A percentile compares a stretch with the other conserved stretches of the same genome.
Conservation (phyloP, 1,284 basidiomycete species). For the Malassezia sp. region DNA sequence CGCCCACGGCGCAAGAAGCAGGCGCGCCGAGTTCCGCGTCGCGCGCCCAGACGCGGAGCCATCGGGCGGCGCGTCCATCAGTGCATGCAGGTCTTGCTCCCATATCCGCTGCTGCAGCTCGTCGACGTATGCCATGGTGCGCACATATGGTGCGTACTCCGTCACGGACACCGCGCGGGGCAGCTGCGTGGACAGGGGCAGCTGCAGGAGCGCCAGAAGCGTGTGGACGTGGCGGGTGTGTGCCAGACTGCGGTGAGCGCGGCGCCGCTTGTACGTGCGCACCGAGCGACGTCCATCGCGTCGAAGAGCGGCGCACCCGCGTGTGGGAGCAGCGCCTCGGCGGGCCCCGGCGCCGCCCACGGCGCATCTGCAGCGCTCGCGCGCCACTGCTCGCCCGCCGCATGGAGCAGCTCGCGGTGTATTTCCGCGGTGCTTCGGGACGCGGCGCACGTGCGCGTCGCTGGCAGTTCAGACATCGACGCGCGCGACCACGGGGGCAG, state of each 20-base stretch:
- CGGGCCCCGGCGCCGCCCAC: neutral
- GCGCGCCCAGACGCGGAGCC: too few relatives aligned
- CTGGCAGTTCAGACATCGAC: neutral
- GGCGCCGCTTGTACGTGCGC: too few relatives aligned
- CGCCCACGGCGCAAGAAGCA: neutral
- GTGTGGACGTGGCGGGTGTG: neutral
- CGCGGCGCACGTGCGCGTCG: too few relatives aligned
- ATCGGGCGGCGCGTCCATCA: neutral
- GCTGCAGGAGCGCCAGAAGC: constrained; percentile 4
- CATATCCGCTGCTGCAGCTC: neutral
- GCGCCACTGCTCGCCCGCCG: too few relatives aligned
- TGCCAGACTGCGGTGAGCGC: too few relatives aligned
- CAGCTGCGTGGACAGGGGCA: constrained; percentile 7
- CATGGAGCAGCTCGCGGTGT: too few relatives aligned
- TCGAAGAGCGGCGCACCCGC: constrained; percentile 3
- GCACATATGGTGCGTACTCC: constrained; percentile 15
- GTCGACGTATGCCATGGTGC: constrained; percentile 1
- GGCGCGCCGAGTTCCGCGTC: constrained; percentile 15
- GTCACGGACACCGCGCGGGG: neutral
- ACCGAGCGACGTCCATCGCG: too few relatives aligned
- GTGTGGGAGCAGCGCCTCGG: neutral
- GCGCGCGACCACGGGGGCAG: constrained; percentile 10
- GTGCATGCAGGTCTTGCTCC: constrained; percentile 1
- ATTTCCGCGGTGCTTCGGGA: too few relatives aligned
- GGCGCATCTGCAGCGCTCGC: neutral